Evolutionary conservation across 2,329 filamentous ascomycete species (phyloP).

Genomic region (Xylaria digitata): DNA sequence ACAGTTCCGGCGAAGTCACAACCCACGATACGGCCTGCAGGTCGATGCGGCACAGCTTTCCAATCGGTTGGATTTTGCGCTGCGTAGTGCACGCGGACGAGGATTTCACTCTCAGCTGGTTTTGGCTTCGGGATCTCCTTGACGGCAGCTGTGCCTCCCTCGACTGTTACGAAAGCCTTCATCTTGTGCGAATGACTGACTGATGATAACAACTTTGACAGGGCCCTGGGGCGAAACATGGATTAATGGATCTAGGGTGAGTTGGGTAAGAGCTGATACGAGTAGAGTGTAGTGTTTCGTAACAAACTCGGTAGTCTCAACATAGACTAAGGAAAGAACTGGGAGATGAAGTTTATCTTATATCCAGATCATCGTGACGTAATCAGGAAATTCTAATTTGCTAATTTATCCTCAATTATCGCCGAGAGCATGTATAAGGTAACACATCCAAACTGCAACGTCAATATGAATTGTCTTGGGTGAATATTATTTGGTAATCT

Average conservation of each 20-base stretch:
- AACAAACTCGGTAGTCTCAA: background rate
- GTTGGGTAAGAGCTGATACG: background rate
- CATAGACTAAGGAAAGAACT: background rate
- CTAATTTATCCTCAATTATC: no score
- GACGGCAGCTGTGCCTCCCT: conserved; percentile 47
- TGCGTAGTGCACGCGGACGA: conserved; percentile 49
- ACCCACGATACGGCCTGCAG: conserved; percentile 47
- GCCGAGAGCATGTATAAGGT: no score
- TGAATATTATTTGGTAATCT: no score
- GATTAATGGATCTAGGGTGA: background rate
- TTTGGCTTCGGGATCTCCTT: conserved; percentile 47
- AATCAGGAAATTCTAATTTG: background rate
- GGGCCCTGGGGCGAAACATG: background rate
- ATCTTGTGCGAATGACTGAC: conserved; percentile 33
- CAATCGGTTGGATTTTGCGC: conserved; percentile 54
- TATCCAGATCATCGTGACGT: background rate
- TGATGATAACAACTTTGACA: background rate
- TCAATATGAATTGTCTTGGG: no score
- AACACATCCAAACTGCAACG: no score
- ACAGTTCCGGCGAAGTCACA: conserved; percentile 53
- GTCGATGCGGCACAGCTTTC: conserved; percentile 42
- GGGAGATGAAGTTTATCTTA: background rate
- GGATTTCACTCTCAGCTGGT: conserved; percentile 49
- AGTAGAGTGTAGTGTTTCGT: background rate
- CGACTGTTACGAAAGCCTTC: conserved; percentile 55